Conservation (phyloP, 2,329 filamentous ascomycete genomes). For the Epichloe glyceriae region DNA sequence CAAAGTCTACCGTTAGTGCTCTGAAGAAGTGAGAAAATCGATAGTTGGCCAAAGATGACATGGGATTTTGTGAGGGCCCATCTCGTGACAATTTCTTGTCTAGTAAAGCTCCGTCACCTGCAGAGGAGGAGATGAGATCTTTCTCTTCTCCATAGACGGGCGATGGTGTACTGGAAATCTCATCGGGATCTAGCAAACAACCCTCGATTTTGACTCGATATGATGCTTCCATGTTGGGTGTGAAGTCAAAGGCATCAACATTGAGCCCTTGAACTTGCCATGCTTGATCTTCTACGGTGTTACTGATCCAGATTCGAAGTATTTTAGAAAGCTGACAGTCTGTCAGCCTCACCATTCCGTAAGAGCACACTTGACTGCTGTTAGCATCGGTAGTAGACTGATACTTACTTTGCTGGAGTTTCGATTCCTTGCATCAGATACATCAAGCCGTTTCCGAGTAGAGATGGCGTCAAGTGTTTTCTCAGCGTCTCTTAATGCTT, state of each 20-base stretch:
- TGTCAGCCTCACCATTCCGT: slow-evolving; percentile 7
- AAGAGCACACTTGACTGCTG: background rate
- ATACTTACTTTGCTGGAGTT: slow-evolving; percentile 51
- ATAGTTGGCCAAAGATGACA: slow-evolving; percentile 24
- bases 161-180: slow-evolving; percentile 11
- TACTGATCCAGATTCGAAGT: slow-evolving; percentile 86
- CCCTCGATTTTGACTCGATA: slow-evolving; percentile 92
- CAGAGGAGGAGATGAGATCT: background rate
- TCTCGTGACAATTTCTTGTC: slow-evolving; percentile 36
- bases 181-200: slow-evolving; percentile 60
- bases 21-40: slow-evolving; percentile 73
- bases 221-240: slow-evolving; percentile 60
- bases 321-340: slow-evolving; percentile 56
- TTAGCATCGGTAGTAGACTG: background rate
- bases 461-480: slow-evolving; percentile 81
- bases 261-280: slow-evolving; percentile 68
- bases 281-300: slow-evolving; percentile 85
- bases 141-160: background rate
- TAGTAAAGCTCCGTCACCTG: background rate
- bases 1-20: slow-evolving; percentile 61
- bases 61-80: slow-evolving; percentile 15
- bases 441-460: slow-evolving; percentile 85
- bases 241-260: slow-evolving; percentile 70
- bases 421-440: slow-evolving; percentile 27
- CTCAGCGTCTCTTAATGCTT: slow-evolving; percentile 74